Evolutionary conservation across 805 yeast species (phyloP).

Genomic region (Kodamaea fukazawae): DNA sequence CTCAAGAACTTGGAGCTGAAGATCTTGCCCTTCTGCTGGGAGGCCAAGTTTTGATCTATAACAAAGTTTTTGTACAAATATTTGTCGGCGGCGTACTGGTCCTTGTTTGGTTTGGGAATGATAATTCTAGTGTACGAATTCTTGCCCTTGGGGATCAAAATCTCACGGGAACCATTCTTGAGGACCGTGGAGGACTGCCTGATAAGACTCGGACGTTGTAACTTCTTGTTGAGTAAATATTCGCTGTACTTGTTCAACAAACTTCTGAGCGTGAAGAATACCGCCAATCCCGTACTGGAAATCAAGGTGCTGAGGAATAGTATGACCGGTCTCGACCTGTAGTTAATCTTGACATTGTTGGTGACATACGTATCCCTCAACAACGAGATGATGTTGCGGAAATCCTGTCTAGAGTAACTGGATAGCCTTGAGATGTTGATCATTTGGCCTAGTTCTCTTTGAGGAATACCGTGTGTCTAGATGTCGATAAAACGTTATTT

Average conservation of each 20-base stretch:
- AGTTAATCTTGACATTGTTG: constrained; percentile 37
- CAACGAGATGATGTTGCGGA: constrained; percentile 31
- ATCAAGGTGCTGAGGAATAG: constrained; percentile 39
- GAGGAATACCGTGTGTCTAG: too few species aligned
- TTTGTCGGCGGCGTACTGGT: constrained; percentile 54
- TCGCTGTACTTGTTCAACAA: constrained; percentile 32
- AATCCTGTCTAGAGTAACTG: constrained; percentile 31
- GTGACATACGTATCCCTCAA: constrained; percentile 37
- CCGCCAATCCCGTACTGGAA: constrained; percentile 41
- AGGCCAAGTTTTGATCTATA: constrained; percentile 27
- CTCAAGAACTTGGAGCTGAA: constrained; percentile 64
- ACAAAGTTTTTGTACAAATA: constrained; percentile 49
- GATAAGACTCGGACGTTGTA: constrained; percentile 35
- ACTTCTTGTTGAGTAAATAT: constrained; percentile 20
- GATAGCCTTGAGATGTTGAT: constrained; percentile 33
- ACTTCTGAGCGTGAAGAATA: constrained; percentile 30
- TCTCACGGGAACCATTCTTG: constrained; percentile 45
- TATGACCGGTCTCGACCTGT: constrained; percentile 41
- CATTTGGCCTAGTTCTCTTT: constrained; percentile 18
- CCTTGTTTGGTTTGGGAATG: constrained; percentile 47
- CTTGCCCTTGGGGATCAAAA: constrained; percentile 47
- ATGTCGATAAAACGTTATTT: too few species aligned
- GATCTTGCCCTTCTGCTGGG: constrained; percentile 27
- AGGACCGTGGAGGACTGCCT: constrained; percentile 43
- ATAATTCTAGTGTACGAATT: constrained; percentile 38